phyloP scores from a whole-genome alignment of 495 filamentous ascomycete genomes.

The Chaetomium cochliodes region DNA sequence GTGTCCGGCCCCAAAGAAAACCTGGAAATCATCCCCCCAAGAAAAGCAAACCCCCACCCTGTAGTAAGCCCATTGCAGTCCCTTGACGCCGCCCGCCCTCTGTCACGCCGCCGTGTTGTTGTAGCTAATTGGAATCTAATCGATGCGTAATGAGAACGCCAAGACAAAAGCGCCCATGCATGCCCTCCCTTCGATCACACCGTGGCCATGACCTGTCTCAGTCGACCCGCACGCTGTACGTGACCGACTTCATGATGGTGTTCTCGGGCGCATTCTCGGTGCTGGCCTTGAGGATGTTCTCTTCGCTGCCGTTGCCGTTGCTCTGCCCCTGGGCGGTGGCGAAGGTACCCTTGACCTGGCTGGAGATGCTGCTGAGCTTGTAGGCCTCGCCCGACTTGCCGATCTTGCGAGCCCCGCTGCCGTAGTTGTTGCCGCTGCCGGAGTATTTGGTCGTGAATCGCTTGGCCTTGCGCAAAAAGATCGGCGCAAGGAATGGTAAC shows the following conservation, averaged over 20 bases:
- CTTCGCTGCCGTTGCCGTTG: constrained; percentile 45
- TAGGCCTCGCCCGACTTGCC: constrained; percentile 36
- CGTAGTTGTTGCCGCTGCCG: constrained; percentile 19
- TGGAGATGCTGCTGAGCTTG: constrained; percentile 37
- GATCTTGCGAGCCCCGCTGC: constrained; percentile 36
- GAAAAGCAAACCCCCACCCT: background rate
- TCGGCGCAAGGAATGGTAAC: constrained; percentile 47
- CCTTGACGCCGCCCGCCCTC: background rate
- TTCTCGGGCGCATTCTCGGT: constrained; percentile 24
- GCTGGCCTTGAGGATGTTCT: constrained; percentile 43
- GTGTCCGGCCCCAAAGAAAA: background rate
- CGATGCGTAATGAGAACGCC: background rate
- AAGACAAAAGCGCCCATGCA: background rate
- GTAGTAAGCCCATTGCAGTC: background rate
- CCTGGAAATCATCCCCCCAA: background rate
- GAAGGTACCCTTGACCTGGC: constrained; percentile 36
- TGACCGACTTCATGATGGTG: constrained; percentile 49
- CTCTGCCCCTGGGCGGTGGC: constrained; percentile 29
- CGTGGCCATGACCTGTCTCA: background rate
- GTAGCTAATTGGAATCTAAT: background rate
- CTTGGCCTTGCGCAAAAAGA: constrained; percentile 42
- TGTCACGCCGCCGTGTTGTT: background rate
- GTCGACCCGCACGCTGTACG: constrained; percentile 45
- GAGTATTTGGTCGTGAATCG: constrained; percentile 34
- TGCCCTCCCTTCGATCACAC: background rate